Evolutionary conservation across 192 early-diverging fungal genomes (phyloP), one percentile per base, ranked within the genome.

Genomic region (Coemansia sp.): DNA sequence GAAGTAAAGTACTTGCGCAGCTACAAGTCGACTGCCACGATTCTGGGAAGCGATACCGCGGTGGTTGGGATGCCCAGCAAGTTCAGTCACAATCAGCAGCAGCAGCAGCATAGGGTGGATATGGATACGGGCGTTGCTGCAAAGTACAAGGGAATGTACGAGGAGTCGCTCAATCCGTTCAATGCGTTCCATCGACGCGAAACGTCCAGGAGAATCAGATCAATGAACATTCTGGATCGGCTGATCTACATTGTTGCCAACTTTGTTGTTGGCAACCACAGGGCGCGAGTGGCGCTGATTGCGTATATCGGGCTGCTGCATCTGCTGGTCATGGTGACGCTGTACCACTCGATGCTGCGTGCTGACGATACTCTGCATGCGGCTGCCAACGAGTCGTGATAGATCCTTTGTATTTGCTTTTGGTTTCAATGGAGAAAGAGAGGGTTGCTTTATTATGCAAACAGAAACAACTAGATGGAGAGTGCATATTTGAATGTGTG

Each of bases 111-210:
- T 43, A 53, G 45, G 37, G 60, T 74, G 41, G 69, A 74, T 54
- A 68, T 72, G 66, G 66, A 67, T 65, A 67, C 58, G 39, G 81
- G 39, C 61, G 89, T 86, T 9, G 73, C 81, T 11, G 86, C 85
- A 61, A 90, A 90, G 55, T 95, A 95, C 84, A 75, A 86, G 17
- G 78, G 84, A 25, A 76, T 93, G 61, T 98, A 98, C 64, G 96
- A 98, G 74, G 91, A 90, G 42, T 88, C 83, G 46, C 85, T 95
- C 75, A 94, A 98, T 72, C 96, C 95, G 10, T 98, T 98, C 72
- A 85, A 87, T 17, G 88, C 87, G 13, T 98, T 98, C 81, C 88
- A 90, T 63, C 77, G 88, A 13, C 77, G 88, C 67, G 93, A 98
- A 63, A 85, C 90, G 13, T 75, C 76, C 14, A 85, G 90, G 14